Base-by-base conservation (phyloP, 1,139 yeast species). In the Candida freyschussii region DNA sequence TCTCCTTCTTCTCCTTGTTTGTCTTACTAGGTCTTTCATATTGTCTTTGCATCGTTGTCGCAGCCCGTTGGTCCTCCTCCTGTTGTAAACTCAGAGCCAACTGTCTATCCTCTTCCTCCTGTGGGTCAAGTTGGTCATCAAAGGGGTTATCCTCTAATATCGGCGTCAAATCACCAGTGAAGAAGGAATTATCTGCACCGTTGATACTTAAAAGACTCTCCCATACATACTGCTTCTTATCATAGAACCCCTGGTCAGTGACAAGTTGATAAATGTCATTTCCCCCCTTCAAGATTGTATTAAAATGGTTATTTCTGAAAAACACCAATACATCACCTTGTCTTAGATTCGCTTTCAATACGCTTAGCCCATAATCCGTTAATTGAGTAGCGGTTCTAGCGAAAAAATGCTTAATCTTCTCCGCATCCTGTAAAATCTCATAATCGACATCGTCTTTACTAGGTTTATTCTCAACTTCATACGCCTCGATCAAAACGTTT, bases 281-380 rank as follows among this genome's bases (percentile, higher is more conserved):
- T 43, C 66, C 57, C 13, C 36, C 36, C 50, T 81, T 82, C 52
- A 71, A 71, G 11, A 86, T 57, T 0, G 95, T 82, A 39, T 74
- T 72, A 57, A 84, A 87, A 56, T 86, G 96, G 56, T 86, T 85
- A 56, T 87, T 87, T 48, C 95, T 66, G 62, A 87, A 87, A 39
- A 87, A 70, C 1, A 87, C 75, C 2, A 77, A 68, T 40, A 81
- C 66, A 21, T 77, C 59, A 15, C 68, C 66, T 11, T 65, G 59
- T 30, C 64, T 55, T 30, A 83, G 55, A 12, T 66, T 51, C 4
- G 59, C 57, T 15, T 57, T 46, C 30, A 76, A 46, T 25, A 54
- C 57, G 4, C 52, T 40, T 14, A 85, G 53, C 0, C 96, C 96
- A 32, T 62, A 58, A 2, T 60, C 60, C 0, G 96, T 84, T 47